Evolutionary conservation across 805 yeast species (phyloP).

Genomic region (Wickerhamiella musiphila): DNA sequence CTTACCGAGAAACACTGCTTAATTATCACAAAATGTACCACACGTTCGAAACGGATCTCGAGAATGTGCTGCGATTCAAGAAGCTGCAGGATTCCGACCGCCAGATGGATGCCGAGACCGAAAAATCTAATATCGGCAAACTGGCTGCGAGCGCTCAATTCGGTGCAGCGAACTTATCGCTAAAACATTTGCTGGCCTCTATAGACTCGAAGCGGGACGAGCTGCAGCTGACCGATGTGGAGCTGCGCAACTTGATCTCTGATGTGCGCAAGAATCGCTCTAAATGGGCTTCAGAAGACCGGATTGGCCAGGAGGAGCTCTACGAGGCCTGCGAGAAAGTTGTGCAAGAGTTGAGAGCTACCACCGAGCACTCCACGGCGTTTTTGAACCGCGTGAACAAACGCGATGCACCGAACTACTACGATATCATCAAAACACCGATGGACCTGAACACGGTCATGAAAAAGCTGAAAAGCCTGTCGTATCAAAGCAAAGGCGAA

Average conservation of each 20-base stretch:
- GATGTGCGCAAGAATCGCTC: conserved; percentile 92
- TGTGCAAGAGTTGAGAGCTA: conserved; percentile 71
- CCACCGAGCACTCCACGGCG: conserved; percentile 93
- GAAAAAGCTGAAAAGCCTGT: conserved; percentile 70
- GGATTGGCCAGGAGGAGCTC: conserved; percentile 92
- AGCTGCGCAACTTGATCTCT: conserved; percentile 65
- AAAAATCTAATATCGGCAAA: conserved; percentile 9
- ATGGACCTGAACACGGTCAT: conserved; percentile 93
- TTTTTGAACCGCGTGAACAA: conserved; percentile 91
- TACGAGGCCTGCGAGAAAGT: conserved; percentile 97
- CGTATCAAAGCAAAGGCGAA: conserved; percentile 67
- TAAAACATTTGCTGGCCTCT: conserved; percentile 62
- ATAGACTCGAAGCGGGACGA: conserved; percentile 71
- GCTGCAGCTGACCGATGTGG: conserved; percentile 55
- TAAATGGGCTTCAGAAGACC: conserved; percentile 93
- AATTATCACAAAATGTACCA: conserved; percentile 46
- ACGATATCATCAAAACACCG: conserved; percentile 74
- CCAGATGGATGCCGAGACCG: conserved; percentile 27
- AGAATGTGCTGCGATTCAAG: conserved; percentile 55
- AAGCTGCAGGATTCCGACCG: conserved; percentile 69
- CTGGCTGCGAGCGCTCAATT: conserved; percentile 26
- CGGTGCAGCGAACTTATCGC: conserved; percentile 60
- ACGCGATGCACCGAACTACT: conserved; percentile 95
- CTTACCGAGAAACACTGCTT: conserved; percentile 19
- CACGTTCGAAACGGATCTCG: conserved; percentile 49